phyloP scores from a whole-genome alignment of 345 rosid species.

The Aquilaria malaccensis region DNA sequence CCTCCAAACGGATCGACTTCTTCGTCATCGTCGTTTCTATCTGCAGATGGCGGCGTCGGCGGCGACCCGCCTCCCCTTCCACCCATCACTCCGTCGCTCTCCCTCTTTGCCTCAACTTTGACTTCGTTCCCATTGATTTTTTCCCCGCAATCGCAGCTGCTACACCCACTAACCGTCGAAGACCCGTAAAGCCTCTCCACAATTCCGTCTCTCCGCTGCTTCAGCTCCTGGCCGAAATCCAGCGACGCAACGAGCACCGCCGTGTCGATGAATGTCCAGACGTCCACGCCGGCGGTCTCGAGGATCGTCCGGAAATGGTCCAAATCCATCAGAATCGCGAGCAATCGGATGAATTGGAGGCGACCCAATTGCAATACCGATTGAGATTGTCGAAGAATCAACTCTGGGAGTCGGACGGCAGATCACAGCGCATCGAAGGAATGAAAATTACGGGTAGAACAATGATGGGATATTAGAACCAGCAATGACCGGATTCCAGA shows the following conservation, averaged over 20 bases:
- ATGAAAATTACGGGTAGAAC: no score
- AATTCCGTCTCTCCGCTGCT: slow-evolving; percentile 61
- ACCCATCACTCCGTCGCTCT: slow-evolving; percentile 21
- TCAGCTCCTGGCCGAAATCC: slow-evolving; percentile 60
- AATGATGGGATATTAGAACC: no score
- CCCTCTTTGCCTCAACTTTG: slow-evolving; percentile 19
- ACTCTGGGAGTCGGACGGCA: no score
- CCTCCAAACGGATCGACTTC: slow-evolving; percentile 80
- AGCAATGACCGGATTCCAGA: no score
- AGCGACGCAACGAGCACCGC: slow-evolving; percentile 72
- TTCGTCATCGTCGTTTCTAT: slow-evolving; percentile 28
- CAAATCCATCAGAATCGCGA: slow-evolving; percentile 51
- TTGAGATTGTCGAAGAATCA: no score
- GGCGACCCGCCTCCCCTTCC: slow-evolving; percentile 20
- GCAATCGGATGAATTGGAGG: background rate
- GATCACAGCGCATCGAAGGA: no score
- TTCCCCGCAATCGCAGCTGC: slow-evolving; percentile 48
- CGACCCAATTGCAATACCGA: no score
- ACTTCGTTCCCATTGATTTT: slow-evolving; percentile 25
- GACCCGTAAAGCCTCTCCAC: slow-evolving; percentile 75
- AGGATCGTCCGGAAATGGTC: slow-evolving; percentile 74
- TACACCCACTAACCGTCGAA: slow-evolving; percentile 42
- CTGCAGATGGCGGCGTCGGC: slow-evolving; percentile 37
- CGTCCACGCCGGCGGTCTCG: slow-evolving; percentile 76
- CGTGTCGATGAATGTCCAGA: slow-evolving; percentile 84